Percentiles rank a stretch among this genome's conserved stretches.
Conservation (phyloP, 441 rosid species). For the Sinapis alba region DNA sequence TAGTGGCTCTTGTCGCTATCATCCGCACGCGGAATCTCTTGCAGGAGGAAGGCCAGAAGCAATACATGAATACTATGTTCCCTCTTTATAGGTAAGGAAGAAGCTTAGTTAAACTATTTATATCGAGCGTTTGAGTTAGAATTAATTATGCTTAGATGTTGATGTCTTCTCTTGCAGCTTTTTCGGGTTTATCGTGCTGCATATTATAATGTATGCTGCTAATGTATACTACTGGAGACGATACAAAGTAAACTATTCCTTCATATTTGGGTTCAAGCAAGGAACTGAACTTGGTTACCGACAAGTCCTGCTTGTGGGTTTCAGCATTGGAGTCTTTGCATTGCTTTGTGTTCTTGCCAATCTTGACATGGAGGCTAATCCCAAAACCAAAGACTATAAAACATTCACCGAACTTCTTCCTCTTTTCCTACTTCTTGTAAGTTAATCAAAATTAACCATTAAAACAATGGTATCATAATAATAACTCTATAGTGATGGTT, state of each 20-base stretch:
- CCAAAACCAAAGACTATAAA: too few relatives aligned
- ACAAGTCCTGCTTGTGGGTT: conserved; percentile 62
- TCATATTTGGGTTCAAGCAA: conserved; percentile 82
- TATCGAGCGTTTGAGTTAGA: neutral
- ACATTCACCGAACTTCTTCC: too few relatives aligned
- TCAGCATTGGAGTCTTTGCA: conserved; percentile 55
- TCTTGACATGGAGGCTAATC: too few relatives aligned
- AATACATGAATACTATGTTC: conserved; percentile 72
- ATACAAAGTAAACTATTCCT: conserved; percentile 68
- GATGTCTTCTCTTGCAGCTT: neutral
- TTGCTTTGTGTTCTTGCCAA: conserved; percentile 51
- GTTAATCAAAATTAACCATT: neutral
- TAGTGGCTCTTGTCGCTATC: conserved; percentile 46
- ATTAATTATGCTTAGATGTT: conserved; percentile 2
- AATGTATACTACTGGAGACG: too few relatives aligned
- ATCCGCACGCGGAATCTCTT: conserved; percentile 52
- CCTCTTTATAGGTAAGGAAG: conserved; percentile 66
- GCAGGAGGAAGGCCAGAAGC: conserved; percentile 29
- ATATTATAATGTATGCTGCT: too few relatives aligned
- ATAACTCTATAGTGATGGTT: neutral
- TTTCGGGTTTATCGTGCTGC: too few relatives aligned
- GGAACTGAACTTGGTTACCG: conserved; percentile 75
- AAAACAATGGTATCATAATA: neutral
- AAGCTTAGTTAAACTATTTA: conserved; percentile 11
- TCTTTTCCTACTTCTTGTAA: too few relatives aligned